phyloP scores from a whole-genome alignment of 495 filamentous ascomycete species.

The Penicillium dipodomyicola region DNA sequence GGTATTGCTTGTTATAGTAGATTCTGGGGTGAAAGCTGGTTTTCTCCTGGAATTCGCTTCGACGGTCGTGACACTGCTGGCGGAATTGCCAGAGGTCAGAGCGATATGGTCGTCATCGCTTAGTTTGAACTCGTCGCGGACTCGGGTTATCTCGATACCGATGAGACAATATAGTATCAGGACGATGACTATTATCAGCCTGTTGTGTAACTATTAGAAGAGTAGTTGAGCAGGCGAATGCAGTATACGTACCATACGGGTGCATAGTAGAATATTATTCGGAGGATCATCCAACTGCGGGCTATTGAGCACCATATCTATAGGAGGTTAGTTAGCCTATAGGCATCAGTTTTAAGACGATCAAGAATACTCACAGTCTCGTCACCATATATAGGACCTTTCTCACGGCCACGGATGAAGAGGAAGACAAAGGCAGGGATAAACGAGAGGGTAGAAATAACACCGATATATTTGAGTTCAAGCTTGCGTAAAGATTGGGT shows the following conservation, averaged over 20 bases:
- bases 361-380: slow-evolving; percentile 35
- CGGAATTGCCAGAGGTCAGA: slow-evolving; percentile 19
- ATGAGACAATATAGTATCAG: slow-evolving; percentile 42
- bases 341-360: background rate
- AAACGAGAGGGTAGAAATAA: slow-evolving; percentile 37
- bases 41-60: slow-evolving; percentile 11
- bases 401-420: slow-evolving; percentile 37
- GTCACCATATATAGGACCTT: slow-evolving; percentile 44
- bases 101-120: slow-evolving; percentile 34
- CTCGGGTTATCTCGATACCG: slow-evolving; percentile 41
- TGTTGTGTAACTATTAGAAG: slow-evolving; percentile 12
- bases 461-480: slow-evolving; percentile 40
- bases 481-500: slow-evolving; percentile 36
- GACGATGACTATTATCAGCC: slow-evolving; percentile 38
- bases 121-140: slow-evolving; percentile 36
- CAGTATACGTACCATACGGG: slow-evolving; percentile 40
- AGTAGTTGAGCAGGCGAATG: background rate
- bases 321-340: background rate
- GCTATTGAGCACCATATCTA: slow-evolving; percentile 50
- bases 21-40: background rate
- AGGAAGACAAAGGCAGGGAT: slow-evolving; percentile 45
- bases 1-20: slow-evolving; percentile 11
- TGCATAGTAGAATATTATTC: slow-evolving; percentile 44
- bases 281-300: slow-evolving; percentile 43
- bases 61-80: slow-evolving; percentile 15